Base-by-base conservation (phyloP, 768 basidiomycete species). In the Pisolithus microcarpus region DNA sequence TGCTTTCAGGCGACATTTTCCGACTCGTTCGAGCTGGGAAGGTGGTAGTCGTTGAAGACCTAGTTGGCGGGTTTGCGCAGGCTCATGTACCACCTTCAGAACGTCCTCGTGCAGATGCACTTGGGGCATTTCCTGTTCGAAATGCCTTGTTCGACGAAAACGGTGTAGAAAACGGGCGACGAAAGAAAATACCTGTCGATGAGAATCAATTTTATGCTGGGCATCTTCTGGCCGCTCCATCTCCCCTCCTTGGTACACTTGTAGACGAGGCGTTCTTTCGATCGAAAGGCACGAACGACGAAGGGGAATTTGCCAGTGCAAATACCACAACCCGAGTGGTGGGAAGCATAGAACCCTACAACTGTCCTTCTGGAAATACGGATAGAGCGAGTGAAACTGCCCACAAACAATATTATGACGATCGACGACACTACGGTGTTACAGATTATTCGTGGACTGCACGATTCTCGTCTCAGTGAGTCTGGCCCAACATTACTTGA, bases 201-300 rank as follows among this genome's bases (percentile, higher is more conserved):
- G 56, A 91, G 88, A 67, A 56, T 89, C 23, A 64, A 72, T 91
- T 84, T 66, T 91, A 90, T 55, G 79, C 79, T 5, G 84, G 82
- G 7, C 78, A 84, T 56, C 61, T 82, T 7, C 52, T 78, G 19
- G 72, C 77, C 1, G 75, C 71, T n/a, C 77, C 84, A 1, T 57
- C 70, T 38, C 54, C 57, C 4, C 58, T 73, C 40, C 60, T 84
- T 42, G 62, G 61, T 44, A 59, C 61, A 8, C 61, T 82, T 34
- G 65, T 75, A 8, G 69, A 74, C 30, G 78, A 84, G 52, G 50
- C 70, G 4, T 15, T 50, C 24, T 63, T 65, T 34, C 59, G 59
- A 15, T 65, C 66, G 9, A 56, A 59, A 46, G 52, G 43, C 5
- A 52, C 71, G 19, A 63, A 61, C 38, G 50, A 56, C 13, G 68